phyloP scores from a whole-genome alignment of 805 yeast species.

The Ogataea salicorniae region DNA sequence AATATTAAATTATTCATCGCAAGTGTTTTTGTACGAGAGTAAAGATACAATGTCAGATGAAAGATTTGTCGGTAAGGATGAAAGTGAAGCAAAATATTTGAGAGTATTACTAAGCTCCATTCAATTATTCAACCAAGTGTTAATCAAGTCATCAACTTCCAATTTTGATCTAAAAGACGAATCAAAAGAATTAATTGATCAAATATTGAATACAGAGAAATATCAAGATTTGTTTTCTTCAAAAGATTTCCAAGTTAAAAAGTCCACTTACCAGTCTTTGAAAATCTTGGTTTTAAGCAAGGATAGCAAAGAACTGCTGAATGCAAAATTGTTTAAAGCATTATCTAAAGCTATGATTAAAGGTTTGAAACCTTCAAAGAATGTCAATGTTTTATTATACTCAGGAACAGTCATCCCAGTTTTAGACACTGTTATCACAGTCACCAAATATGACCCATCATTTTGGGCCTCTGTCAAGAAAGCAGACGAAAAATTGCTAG shows the following conservation, averaged over 20 bases:
- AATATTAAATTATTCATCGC: slow-evolving; percentile 49
- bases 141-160: slow-evolving; percentile 5
- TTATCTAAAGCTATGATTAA: slow-evolving; percentile 42
- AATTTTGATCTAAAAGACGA: slow-evolving; percentile 17
- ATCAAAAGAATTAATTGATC: slow-evolving; percentile 18
- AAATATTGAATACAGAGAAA: slow-evolving; percentile 36
- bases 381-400: slow-evolving; percentile 35
- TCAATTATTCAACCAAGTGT: slow-evolving; percentile 35
- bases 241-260: slow-evolving; percentile 38
- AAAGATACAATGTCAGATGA: slow-evolving; percentile 68
- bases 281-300: slow-evolving; percentile 24
- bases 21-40: slow-evolving; percentile 51
- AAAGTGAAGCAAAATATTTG: slow-evolving; percentile 57
- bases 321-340: slow-evolving; percentile 32
- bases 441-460: slow-evolving; percentile 42
- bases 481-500: slow-evolving; percentile 39
- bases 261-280: slow-evolving; percentile 35
- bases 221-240: slow-evolving; percentile 40
- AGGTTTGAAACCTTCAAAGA: slow-evolving; percentile 34
- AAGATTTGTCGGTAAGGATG: slow-evolving; percentile 61
- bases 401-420: slow-evolving; percentile 44
- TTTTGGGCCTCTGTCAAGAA: slow-evolving; percentile 51
- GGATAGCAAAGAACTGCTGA: slow-evolving; percentile 17
- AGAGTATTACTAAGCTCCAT: slow-evolving; percentile 51
- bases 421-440: slow-evolving; percentile 39